A percentile compares a stretch with the other conserved stretches of the same genome.
Conservation (phyloP, 2,329 filamentous ascomycete species). For the Ophiocordyceps sinensis region DNA sequence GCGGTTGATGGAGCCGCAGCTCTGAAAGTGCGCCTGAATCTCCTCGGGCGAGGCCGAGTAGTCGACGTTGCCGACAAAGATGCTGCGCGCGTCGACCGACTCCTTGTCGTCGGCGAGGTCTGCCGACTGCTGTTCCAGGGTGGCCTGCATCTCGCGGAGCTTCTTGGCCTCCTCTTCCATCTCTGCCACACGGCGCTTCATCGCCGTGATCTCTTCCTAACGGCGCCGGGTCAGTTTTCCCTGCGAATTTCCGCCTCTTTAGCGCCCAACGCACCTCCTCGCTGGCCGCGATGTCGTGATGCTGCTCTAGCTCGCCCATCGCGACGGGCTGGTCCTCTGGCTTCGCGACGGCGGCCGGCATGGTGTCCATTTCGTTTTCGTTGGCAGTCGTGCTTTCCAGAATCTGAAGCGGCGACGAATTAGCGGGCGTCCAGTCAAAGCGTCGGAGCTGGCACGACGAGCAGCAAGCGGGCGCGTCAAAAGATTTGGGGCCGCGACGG, state of each 20-base stretch:
- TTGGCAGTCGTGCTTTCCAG: too few relatives aligned
- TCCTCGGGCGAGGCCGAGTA: slow-evolving; percentile 95
- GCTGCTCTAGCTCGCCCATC: slow-evolving; percentile 14
- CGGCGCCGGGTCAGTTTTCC: slow-evolving; percentile 16
- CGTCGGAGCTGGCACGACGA: too few relatives aligned
- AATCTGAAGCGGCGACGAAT: too few relatives aligned
- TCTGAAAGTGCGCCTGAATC: slow-evolving; percentile 93
- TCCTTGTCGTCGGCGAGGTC: slow-evolving; percentile 85
- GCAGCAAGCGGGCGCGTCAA: too few relatives aligned
- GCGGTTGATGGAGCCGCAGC: slow-evolving; percentile 91
- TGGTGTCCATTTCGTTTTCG: too few relatives aligned
- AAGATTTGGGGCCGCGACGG: too few relatives aligned
- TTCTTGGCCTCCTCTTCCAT: slow-evolving; percentile 86
- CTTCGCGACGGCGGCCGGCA: slow-evolving; percentile 1
- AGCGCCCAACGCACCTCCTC: slow-evolving; percentile 22
- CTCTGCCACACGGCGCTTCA: slow-evolving; percentile 76
- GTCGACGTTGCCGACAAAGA: slow-evolving; percentile 98
- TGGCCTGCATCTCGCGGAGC: slow-evolving; percentile 74
- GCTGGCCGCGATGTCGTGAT: slow-evolving; percentile 14
- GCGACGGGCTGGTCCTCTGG: slow-evolving; percentile 13
- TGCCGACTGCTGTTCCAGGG: slow-evolving; percentile 70
- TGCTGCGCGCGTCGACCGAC: slow-evolving; percentile 85
- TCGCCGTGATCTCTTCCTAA: slow-evolving; percentile 69
- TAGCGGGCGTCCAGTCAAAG: too few relatives aligned
- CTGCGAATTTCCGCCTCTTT: slow-evolving; percentile 9